phyloP scores from a whole-genome alignment of 495 filamentous ascomycete genomes.

The Penicillium samsonianum region DNA sequence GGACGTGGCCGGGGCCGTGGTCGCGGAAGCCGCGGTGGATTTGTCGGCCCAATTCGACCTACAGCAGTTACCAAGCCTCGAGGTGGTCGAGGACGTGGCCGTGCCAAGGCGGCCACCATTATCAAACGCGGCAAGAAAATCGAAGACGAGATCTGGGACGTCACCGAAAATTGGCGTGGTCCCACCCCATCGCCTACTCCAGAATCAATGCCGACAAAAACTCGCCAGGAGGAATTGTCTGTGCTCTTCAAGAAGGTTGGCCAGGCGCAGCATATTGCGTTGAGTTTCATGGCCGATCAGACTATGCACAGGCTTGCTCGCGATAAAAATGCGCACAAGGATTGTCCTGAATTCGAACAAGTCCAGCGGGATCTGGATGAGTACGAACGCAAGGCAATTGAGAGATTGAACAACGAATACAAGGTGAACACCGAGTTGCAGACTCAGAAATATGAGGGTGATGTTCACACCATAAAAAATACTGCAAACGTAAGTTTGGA shows the following conservation, averaged over 20 bases:
- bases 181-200: slow-evolving; percentile 42
- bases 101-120: slow-evolving; percentile 11
- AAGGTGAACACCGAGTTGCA: slow-evolving; percentile 32
- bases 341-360: slow-evolving; percentile 44
- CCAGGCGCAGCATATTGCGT: slow-evolving; percentile 40
- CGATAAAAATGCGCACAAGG: slow-evolving; percentile 46
- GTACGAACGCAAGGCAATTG: slow-evolving; percentile 21
- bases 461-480: slow-evolving; percentile 32
- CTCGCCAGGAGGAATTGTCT: slow-evolving; percentile 46
- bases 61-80: slow-evolving; percentile 25
- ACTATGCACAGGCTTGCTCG: slow-evolving; percentile 39
- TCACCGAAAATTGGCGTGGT: slow-evolving; percentile 26
- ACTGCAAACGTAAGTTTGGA: slow-evolving; percentile 31
- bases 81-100: slow-evolving; percentile 32
- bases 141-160: slow-evolving; percentile 38
- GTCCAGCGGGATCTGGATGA: slow-evolving; percentile 28
- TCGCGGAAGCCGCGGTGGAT: slow-evolving; percentile 35
- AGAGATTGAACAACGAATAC: slow-evolving; percentile 28
- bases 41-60: slow-evolving; percentile 20
- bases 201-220: slow-evolving; percentile 38
- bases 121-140: slow-evolving; percentile 27
- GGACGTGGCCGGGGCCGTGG: slow-evolving; percentile 41
- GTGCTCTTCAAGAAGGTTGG: slow-evolving; percentile 46
- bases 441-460: slow-evolving; percentile 29
- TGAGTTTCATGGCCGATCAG: slow-evolving; percentile 42